Evolutionary conservation across 1,139 yeast species (phyloP), one percentile per base, ranked within the genome.

Genomic region (Saccharomyces hybrid): DNA sequence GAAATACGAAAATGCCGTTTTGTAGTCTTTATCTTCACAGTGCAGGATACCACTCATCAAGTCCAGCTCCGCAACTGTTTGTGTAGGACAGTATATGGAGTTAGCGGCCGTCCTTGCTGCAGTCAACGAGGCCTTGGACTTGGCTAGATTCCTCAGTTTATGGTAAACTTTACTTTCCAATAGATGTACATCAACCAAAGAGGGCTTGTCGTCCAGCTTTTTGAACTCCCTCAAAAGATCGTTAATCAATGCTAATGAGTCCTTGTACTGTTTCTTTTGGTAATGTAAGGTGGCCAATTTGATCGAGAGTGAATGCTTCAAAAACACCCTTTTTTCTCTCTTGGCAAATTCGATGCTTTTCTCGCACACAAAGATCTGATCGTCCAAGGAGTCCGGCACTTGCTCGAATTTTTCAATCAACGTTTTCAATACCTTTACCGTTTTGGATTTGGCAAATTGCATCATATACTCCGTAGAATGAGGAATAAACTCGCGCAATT

Each of bases 21-120:
- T 88, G 75, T 88, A 95, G 72, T 95, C 99, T 70, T 88, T 88
- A 65, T 95, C 99, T 72, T 95, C 98, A 34, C 98, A 96, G 73
- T 93, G 96, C 61, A 95, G 79, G 55, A 93, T 84, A 61, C 99
- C 99, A 70, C 95, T 85, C 84, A 91, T 93, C 73, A 90, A 81
- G 70, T 95, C 99, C 57, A 95, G 78, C 67, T 90, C 96, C 1
- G 99, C 99, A 73, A 95, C 97, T 64, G 87, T 81, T 52, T 85
- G 76, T n/a, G 98, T 89, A 9, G 98, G 97, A 63, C 97, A 88
- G 74, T 91, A 95, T 55, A 95, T 89, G 44, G 97, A 82, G 70
- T 93, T 95, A 14, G 99, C 99, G 5, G 96, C 86, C 0, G 99
- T 95, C 72, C 98, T 82, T 2, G 99, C 97, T 56, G 96, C 85